These are phyloP conservation scores for Leccinum fallax DNA, from an alignment of 1,284 basidiomycete species.

Conservation along the genomic window DNA sequence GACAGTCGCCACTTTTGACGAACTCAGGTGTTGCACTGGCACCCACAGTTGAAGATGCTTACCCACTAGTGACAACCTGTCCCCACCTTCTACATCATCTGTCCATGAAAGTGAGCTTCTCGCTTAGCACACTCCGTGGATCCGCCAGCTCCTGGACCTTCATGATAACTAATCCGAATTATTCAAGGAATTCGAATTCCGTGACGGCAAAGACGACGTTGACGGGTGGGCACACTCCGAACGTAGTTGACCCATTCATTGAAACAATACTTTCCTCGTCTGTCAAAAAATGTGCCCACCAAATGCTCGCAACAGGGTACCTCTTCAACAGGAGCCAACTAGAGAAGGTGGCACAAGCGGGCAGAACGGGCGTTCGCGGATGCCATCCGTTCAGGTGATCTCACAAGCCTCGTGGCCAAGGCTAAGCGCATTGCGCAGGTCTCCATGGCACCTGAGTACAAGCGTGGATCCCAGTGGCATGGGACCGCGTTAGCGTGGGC, in stretches of 20 bases:
- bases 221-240: conserved; percentile 59
- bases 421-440: conserved; percentile 77
- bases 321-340: conserved; percentile 57
- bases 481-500: conserved; percentile 62
- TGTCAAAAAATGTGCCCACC: conserved; percentile 59
- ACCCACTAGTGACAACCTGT: too few species aligned
- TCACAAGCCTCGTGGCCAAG: conserved; percentile 23
- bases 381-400: conserved; percentile 42
- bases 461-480: conserved; percentile 72
- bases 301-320: conserved; percentile 58
- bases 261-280: conserved; percentile 70
- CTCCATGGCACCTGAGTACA: conserved; percentile 76
- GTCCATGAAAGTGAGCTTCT: conserved; percentile 51
- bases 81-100: conserved; percentile 38
- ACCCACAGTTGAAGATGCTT: too few species aligned
- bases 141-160: conserved; percentile 12
- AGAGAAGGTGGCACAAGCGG: conserved; percentile 56
- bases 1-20: background rate
- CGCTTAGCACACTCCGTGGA: conserved; percentile 23
- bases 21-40: background rate
- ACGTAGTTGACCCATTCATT: conserved; percentile 73
- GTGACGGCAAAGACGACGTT: conserved; percentile 23
- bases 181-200: conserved; percentile 40
- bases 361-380: conserved; percentile 53
- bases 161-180: conserved; percentile 17